Evolutionary conservation across 2,329 filamentous ascomycete genomes (phyloP).

Genomic region (Colletotrichum filicis): DNA sequence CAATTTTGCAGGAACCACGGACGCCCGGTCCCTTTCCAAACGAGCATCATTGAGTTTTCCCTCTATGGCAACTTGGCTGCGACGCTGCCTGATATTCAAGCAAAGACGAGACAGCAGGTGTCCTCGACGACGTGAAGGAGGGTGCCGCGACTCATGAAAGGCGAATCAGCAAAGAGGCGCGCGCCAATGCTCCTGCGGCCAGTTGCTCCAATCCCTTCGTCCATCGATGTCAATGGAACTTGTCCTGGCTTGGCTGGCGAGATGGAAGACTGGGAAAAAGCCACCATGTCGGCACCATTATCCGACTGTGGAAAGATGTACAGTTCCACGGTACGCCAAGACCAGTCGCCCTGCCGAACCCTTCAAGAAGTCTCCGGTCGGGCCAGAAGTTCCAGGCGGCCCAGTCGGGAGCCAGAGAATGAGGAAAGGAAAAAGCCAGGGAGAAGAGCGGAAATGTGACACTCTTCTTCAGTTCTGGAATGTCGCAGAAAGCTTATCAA

Average conservation of each 20-base stretch:
- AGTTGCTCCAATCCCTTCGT: not conserved
- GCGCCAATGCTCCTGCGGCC: constrained; percentile 11
- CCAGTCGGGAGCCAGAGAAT: not conserved
- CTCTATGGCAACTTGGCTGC: not conserved
- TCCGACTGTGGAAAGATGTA: constrained; percentile 16
- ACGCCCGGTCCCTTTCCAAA: constrained; percentile 3
- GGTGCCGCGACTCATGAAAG: not conserved
- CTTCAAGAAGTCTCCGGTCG: not conserved
- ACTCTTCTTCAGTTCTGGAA: constrained; percentile 17
- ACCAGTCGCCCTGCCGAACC: not conserved
- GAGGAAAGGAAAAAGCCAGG: too few relatives aligned
- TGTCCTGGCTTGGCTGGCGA: not conserved
- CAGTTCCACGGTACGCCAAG: constrained; percentile 14
- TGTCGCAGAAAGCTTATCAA: constrained; percentile 14
- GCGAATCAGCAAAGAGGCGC: constrained; percentile 11
- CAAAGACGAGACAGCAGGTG: constrained; percentile 15
- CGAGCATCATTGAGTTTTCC: not conserved
- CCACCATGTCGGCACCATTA: constrained; percentile 4
- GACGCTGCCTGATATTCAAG: constrained; percentile 16
- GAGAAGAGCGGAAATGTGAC: not conserved
- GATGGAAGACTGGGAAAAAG: not conserved
- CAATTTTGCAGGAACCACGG: not conserved
- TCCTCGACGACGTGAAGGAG: not conserved
- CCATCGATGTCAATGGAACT: not conserved
- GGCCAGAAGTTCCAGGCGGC: not conserved